Base-by-base conservation (phyloP, 306 rosid species). In the Canavalia gladiata region DNA sequence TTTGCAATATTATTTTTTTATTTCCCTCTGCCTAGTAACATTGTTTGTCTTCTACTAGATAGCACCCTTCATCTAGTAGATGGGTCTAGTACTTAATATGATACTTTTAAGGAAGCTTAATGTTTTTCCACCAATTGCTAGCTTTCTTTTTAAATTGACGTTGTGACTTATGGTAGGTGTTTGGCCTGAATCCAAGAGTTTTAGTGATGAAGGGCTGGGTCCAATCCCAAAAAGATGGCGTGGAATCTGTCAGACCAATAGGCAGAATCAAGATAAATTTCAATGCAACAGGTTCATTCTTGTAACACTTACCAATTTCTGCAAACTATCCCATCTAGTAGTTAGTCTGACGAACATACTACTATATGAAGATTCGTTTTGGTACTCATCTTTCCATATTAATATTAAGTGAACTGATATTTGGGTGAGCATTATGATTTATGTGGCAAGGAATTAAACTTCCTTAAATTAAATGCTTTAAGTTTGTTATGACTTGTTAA, bases 111-210 rank as follows among this genome's bases (percentile, higher is more conserved):
- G 10, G 39, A 31, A 33, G 34, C 10, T 68, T 1, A 72, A 35
- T 72, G 50, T 28, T 72, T 50, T n/a, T 72, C 25, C 34, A 72
- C 6, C 7, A 2, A 50, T n/a, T 34, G 49, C 34, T 51, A 71
- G 7, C 6, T 30, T 11, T 9, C 33, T 34, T 4, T 47, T 2
- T 9, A 1, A 11, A 37, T 37, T 2, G 31, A 5, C 73, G 79
- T 1, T 31, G 30, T 64, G 9, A 8, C 7, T 55, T 67, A 39
- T 46, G 43, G 13, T 46, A 93, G 97, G 98, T 87, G 94, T 86
- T 46, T 91, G 93, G 98, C 98, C 98, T 0, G 94, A 93, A 84
- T 86, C 98, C 11, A 76, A 76, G 85, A 93, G 94, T 81, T 93
- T 93, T 74, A 81, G 52, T 4, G 97, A 91, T 33, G 85, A 82